Evolutionary conservation across 306 rosid species (phyloP).

Genomic region (Delonix regia): DNA sequence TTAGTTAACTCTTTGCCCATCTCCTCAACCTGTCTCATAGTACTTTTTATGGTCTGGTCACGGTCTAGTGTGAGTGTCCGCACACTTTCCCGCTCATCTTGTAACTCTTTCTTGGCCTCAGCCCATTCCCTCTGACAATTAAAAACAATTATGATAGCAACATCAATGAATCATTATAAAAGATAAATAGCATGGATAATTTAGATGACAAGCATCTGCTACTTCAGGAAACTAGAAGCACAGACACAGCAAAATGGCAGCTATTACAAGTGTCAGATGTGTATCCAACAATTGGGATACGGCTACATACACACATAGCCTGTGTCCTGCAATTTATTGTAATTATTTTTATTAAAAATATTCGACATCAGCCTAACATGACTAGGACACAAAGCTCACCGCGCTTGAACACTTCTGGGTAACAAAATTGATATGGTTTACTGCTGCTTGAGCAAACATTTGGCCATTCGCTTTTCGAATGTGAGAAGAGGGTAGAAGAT

Average conservation of each 20-base stretch:
- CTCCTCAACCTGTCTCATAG: conserved; percentile 85
- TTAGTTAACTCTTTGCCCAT: conserved; percentile 74
- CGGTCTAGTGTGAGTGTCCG: conserved; percentile 65
- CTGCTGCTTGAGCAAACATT: not conserved
- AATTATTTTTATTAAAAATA: not conserved
- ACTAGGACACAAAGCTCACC: not conserved
- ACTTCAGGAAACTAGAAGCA: not conserved
- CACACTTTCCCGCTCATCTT: conserved; percentile 72
- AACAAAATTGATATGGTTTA: not conserved
- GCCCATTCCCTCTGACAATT: conserved; percentile 88
- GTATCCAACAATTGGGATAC: not conserved
- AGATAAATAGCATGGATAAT: not conserved
- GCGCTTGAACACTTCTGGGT: not conserved
- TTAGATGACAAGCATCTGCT: not conserved
- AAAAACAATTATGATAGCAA: conserved; percentile 17
- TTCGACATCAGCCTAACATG: not conserved
- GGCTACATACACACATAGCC: not conserved
- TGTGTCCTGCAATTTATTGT: not conserved
- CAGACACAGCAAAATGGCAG: not conserved
- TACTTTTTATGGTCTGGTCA: conserved; percentile 66
- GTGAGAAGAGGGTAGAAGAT: not conserved
- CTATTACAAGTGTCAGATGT: not conserved
- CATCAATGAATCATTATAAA: not conserved
- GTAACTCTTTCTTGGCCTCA: conserved; percentile 87
- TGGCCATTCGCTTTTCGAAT: not conserved